Base-by-base conservation (phyloP, 169 alveolate genomes). In the Hammondia hammondi region DNA sequence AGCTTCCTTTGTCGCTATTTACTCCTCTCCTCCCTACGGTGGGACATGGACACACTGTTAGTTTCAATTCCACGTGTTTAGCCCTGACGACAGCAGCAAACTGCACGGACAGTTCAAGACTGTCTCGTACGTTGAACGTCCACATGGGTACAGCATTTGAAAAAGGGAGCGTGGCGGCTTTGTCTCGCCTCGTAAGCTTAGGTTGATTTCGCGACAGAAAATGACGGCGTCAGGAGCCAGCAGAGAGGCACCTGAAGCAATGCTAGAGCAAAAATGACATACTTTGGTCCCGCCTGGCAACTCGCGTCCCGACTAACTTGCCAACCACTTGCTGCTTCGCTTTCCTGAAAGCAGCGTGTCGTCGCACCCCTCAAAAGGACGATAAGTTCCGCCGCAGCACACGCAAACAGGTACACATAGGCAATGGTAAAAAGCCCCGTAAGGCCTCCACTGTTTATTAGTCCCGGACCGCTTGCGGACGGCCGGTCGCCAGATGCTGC, bases 341-440 rank as follows among this genome's bases (percentile, higher is more conserved):
- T 45, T 43, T 82, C 70, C 90, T 82, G 71, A 12, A 27, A 43
- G 90, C 71, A 39, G 35, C 71, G 71, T 6, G 72, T 45, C 35
- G 70, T 35, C 19, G 90, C 57, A 9, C 52, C 85, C 39, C 90
- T 7, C 35, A 82, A 52, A 29, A 82, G 70, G 32, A 82, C 90
- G 39, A 82, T 4, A 9, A 82, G 71, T n/a, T 82, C 90, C 35
- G 93, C 93, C 57, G 93, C 93, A 2, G 93, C 93, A 82, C 93
- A 87, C 81, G 81, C 92, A 87, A 32, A 57, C 73, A 57, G 73
- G 17, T 57, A 52, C 17, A 57, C 73, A 35, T 52, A 87, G 14
- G 24, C 92, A 35, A 27, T 32, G 12, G 92, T 57, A 29, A 19
- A 57, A 19, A 87, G 14, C 92, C 73, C 48, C 77, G 27, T 35